Evolutionary conservation across 139 green algal species (phyloP).

Genomic region (Auxenochlorella pyrenoidosa): DNA sequence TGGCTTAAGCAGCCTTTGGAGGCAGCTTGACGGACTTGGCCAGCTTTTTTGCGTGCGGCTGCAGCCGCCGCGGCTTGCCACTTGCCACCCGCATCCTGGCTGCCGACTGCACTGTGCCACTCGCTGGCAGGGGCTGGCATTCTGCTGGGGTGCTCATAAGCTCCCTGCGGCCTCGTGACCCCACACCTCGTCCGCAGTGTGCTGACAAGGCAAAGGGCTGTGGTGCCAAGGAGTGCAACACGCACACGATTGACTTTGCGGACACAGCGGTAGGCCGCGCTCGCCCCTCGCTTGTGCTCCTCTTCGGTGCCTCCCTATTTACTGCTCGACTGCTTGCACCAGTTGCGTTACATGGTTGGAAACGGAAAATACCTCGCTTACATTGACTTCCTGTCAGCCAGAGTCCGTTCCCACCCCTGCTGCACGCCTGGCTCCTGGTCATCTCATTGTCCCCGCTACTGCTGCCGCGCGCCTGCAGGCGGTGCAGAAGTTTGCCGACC

Average conservation of each 20-base stretch:
- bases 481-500: conserved; percentile 10
- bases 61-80: neutral
- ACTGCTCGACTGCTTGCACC: too few relatives aligned
- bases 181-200: neutral
- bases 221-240: conserved; percentile 45
- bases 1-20: neutral
- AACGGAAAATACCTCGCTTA: too few relatives aligned
- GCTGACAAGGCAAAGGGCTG: conserved; percentile 23
- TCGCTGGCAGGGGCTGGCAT: too few relatives aligned
- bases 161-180: too few relatives aligned
- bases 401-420: too few relatives aligned
- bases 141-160: too few relatives aligned
- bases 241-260: conserved; percentile 62
- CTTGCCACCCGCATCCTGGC: too few relatives aligned
- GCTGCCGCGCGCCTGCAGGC: neutral
- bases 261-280: conserved; percentile 34
- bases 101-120: too few relatives aligned
- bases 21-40: neutral
- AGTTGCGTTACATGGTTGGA: neutral
- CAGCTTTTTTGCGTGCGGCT: neutral
- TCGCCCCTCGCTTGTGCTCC: conserved; percentile 44
- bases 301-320: neutral
- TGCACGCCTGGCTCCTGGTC: too few relatives aligned
- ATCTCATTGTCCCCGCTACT: too few relatives aligned
- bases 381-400: too few relatives aligned